Conservation (phyloP, 306 rosid genomes). For the Trifolium subterraneum region DNA sequence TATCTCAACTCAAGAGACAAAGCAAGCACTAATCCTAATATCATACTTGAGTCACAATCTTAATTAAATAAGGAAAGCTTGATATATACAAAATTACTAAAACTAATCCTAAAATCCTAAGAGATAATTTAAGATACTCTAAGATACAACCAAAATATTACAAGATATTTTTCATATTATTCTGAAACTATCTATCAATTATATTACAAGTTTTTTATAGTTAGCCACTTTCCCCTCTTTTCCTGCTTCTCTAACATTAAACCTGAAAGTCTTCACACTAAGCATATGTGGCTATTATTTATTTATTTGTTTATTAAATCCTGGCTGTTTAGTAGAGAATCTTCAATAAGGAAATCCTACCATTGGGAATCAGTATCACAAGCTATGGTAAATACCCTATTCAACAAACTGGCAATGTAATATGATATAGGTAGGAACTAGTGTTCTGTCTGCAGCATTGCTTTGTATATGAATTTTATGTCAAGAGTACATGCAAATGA, state of each 20-base stretch:
- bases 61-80: not conserved
- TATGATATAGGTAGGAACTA: conserved; percentile 13
- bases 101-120: not conserved
- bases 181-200: not conserved
- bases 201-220: too few relatives aligned
- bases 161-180: conserved; percentile 2
- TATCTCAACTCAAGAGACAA: not conserved
- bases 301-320: conserved; percentile 3
- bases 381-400: not conserved
- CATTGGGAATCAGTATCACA: not conserved
- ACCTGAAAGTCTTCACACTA: conserved; percentile 10
- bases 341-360: not conserved
- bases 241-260: too few relatives aligned
- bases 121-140: not conserved
- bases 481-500: conserved; percentile 1
- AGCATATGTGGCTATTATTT: not conserved
- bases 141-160: not conserved
- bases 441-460: conserved; percentile 10
- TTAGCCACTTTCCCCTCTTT: too few relatives aligned
- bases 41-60: not conserved
- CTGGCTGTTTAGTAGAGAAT: not conserved
- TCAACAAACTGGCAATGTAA: conserved; percentile 7
- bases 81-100: not conserved
- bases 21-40: not conserved
- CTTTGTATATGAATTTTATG: conserved; percentile 10